Percentiles rank a stretch among this genome's conserved stretches.
phyloP scores from a whole-genome alignment of 1,284 basidiomycete genomes.

The Ceratobasidium sp. region DNA sequence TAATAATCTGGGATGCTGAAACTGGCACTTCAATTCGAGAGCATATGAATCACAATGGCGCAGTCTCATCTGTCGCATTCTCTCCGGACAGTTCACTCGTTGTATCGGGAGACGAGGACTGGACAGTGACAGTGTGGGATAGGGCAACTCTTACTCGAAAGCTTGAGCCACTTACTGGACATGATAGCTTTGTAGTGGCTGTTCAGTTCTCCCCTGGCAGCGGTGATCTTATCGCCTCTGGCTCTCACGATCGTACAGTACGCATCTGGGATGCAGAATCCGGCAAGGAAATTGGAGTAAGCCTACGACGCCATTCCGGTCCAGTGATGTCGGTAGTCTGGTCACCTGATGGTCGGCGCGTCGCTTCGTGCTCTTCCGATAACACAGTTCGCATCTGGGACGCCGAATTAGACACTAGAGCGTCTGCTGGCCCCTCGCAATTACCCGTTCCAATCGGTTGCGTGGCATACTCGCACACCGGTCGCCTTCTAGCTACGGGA shows the following conservation, averaged over 20 bases:
- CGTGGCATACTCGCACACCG: background rate
- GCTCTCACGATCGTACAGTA: background rate
- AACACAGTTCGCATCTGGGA: background rate
- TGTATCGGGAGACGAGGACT: background rate
- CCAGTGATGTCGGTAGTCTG: too few species aligned
- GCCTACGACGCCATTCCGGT: background rate
- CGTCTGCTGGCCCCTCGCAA: background rate
- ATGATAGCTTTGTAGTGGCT: background rate
- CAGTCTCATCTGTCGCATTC: background rate
- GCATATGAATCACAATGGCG: too few species aligned
- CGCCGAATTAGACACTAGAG: background rate
- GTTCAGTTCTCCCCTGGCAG: background rate
- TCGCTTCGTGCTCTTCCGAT: background rate
- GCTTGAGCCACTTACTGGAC: background rate
- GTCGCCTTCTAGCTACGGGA: background rate
- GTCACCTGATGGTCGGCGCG: background rate
- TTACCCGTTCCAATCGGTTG: too few species aligned
- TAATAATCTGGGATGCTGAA: background rate
- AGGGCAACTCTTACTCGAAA: background rate
- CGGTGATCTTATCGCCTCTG: background rate
- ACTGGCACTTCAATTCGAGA: background rate
- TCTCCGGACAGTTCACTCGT: slow-evolving; percentile 6
- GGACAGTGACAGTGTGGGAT: background rate
- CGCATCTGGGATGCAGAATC: background rate
- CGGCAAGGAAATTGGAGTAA: background rate